Base-by-base conservation (phyloP, 1,139 yeast species). In the Geotrichum citri-aurantii region DNA sequence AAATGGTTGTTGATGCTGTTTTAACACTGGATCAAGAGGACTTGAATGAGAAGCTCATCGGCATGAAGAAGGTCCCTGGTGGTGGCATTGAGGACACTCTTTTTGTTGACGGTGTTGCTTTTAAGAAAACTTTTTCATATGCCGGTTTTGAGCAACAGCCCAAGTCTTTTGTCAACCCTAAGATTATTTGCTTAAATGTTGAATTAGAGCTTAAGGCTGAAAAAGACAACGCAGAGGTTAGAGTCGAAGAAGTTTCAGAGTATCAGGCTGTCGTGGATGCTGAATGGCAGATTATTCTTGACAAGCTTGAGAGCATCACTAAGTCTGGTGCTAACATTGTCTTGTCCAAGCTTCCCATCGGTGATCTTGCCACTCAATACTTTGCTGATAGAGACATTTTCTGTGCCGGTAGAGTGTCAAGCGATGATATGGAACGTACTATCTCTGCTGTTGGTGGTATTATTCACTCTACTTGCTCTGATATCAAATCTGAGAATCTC, bases 81-180 rank as follows among this genome's bases (percentile, higher is more conserved):
- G 99, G 99, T 59, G 88, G 93, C 56, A 87, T 95, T 84, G 97
- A 92, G 73, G 98, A 93, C 67, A 87, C 97, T 14, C 70, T 85
- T 63, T 89, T 90, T 68, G 83, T 93, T 57, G 83, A 88, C 68
- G 99, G 99, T 69, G 98, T 95, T 61, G 99, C 97, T 4, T 93
- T 93, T 76, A 91, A 93, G 70, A 93, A 93, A 77, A 92, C 99
- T 0, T 93, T 93, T 69, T 87, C 97, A 42, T 93, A 93, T 69
- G 98, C 98, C 56, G 98, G 98, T 11, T 93, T 93, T 73, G 99
- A 93, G 75, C 99, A 93, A 77, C 99, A 95, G 75, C 99, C 99
- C 55, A 93, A 93, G 74, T 77, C 74, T 59, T 90, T 95, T 71
- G 69, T 70, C 17, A 78, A 88, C 71, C 97, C 99, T 54, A 89